phyloP scores from a whole-genome alignment of 1,284 basidiomycete genomes.

The Ceratobasidium sp. region DNA sequence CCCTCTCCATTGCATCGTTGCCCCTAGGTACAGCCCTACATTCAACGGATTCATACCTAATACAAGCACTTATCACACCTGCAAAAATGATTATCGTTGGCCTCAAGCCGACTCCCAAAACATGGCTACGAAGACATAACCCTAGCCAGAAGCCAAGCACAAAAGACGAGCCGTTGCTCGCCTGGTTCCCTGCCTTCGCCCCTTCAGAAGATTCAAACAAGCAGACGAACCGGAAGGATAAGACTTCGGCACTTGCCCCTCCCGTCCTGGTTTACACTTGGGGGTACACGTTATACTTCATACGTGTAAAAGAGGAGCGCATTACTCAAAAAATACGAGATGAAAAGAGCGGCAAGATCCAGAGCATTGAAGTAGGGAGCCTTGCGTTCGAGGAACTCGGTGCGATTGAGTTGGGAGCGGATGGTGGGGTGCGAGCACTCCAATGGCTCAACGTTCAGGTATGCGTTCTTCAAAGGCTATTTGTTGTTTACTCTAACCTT shows the following conservation, averaged over 20 bases:
- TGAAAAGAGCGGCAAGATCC: constrained; percentile 65
- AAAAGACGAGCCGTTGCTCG: constrained; percentile 57
- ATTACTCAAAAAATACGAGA: constrained; percentile 60
- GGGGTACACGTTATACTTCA: constrained; percentile 70
- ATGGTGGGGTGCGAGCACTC: constrained; percentile 64
- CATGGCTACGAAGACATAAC: constrained; percentile 82
- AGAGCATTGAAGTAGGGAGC: constrained; percentile 65
- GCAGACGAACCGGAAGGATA: constrained; percentile 43
- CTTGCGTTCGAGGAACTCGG: constrained; percentile 62
- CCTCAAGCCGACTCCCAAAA: constrained; percentile 88
- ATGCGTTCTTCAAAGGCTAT: constrained; percentile 52
- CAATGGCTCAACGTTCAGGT: constrained; percentile 82
- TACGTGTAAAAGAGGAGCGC: constrained; percentile 71
- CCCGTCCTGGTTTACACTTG: constrained; percentile 85
- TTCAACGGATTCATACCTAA: constrained; percentile 80
- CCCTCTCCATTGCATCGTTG: constrained; percentile 82
- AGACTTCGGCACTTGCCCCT: constrained; percentile 47
- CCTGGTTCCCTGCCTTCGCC: constrained; percentile 70
- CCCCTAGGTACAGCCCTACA: constrained; percentile 82
- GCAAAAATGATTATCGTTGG: constrained; percentile 93
- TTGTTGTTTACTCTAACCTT: constrained; percentile 58
- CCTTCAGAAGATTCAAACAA: constrained; percentile 14
- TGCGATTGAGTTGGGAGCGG: constrained; percentile 58
- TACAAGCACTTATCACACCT: constrained; percentile 88
- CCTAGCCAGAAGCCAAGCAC: constrained; percentile 62